Base-by-base conservation (phyloP, 2,329 filamentous ascomycete species). In the Ophiosphaerella narmari region DNA sequence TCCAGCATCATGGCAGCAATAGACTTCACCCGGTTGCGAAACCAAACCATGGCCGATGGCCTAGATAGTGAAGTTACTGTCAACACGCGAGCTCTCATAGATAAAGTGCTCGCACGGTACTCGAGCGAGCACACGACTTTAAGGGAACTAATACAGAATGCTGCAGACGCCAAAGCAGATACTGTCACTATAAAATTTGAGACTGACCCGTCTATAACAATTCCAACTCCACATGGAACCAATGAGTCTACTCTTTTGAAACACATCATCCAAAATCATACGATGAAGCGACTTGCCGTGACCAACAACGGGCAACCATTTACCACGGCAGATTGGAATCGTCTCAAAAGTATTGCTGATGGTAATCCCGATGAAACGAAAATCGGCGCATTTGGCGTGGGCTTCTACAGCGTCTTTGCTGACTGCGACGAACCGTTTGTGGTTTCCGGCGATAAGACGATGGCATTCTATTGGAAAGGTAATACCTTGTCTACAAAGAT, bases 401-500 rank as follows among this genome's bases (percentile, higher is more conserved):
- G 94, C 2, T 99, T 99, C 77, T 99, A 99, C 80, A 96, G 90
- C 71, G 93, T 97, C 34, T 99, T 99, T 72, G 90, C 94, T 54
- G 94, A 99, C 71, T 99, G 93, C 71, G 95, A 99, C 74, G 91
- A 97, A 63, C 94, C 94, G 0, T 97, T 99, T 68, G 89, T 99
- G 58, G 94, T 91, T 60, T 97, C 93, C 1, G 94, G 94, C 1
- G 84, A 82, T 55, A 87, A 96, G 74, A 92, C 91, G 33, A 97
- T 99, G 90, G 93, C 93, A 0, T 99, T 99, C 69, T 99, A 97
- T 77, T 99, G 94, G 95, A 97, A 97, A 73, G 92, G 89, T n/a
- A 97, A 97, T 72, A 90, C 91, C 5, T 82, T 99, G 1, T 97
- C 96, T 71, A 99, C 95, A 21, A 88, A 92, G 63, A 90, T 91